These are phyloP conservation scores for Herpotrichia juniperi DNA, from an alignment of 2,329 filamentous ascomycete genomes.

Conservation along the genomic window DNA sequence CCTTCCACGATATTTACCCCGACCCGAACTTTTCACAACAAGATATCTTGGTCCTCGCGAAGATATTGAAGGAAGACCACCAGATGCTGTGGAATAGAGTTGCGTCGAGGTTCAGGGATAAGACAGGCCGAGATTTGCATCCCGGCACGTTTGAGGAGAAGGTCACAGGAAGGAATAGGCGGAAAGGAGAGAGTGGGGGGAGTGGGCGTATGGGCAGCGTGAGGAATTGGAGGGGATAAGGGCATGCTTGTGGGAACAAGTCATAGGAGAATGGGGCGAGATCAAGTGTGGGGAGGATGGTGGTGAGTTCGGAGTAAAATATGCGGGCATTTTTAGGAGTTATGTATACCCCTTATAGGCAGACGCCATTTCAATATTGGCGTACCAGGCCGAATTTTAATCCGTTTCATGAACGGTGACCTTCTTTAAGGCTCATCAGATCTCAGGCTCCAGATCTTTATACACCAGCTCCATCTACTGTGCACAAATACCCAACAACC, in stretches of 20 bases:
- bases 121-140: slow-evolving; percentile 54
- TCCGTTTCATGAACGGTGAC: too few species aligned
- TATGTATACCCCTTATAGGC: background rate
- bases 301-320: too few species aligned
- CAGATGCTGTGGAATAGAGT: slow-evolving; percentile 54
- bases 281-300: too few species aligned
- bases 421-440: too few species aligned
- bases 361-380: background rate
- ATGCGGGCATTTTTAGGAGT: too few species aligned
- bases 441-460: too few species aligned
- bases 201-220: background rate
- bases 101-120: slow-evolving; percentile 55
- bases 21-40: slow-evolving; percentile 33
- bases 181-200: background rate
- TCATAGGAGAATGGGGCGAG: background rate
- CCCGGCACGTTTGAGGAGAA: slow-evolving; percentile 52
- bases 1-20: slow-evolving; percentile 29
- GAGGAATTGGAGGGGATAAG: background rate
- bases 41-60: slow-evolving; percentile 50
- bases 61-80: slow-evolving; percentile 52
- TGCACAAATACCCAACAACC: slow-evolving; percentile 30
- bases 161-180: slow-evolving; percentile 34
- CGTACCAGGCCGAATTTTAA: too few species aligned
- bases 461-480: too few species aligned
- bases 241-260: too few species aligned